A percentile compares a stretch with the other conserved stretches of the same genome.
Conservation (phyloP, 495 filamentous ascomycete species). For the Umbilicaria muhlenbergii region DNA sequence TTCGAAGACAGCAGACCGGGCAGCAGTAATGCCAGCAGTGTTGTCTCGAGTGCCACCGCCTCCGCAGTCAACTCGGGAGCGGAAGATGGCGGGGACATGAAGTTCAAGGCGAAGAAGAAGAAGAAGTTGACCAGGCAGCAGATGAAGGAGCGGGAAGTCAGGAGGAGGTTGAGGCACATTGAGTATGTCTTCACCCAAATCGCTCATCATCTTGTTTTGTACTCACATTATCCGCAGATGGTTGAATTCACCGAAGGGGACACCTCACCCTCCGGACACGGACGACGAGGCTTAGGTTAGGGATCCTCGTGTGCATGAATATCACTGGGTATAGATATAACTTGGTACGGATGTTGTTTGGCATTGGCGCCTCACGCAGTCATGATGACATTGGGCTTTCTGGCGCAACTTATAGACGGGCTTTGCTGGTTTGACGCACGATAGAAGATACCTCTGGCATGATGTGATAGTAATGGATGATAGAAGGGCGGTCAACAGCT, state of each 20-base stretch:
- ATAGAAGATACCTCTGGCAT: too few species aligned
- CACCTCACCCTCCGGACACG: constrained; percentile 60
- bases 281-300: constrained; percentile 52
- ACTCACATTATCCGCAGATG: too few species aligned
- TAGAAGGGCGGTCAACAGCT: too few species aligned
- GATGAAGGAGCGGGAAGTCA: constrained; percentile 78
- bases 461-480: too few species aligned
- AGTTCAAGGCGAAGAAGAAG: constrained; percentile 79
- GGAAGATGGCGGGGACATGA: constrained; percentile 67
- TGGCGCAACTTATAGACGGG: too few species aligned
- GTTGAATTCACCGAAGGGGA: constrained; percentile 49
- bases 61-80: constrained; percentile 72
- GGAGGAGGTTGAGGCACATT: constrained; percentile 80
- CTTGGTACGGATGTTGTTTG: too few species aligned
- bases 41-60: constrained; percentile 39
- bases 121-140: constrained; percentile 98
- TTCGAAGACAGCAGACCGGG: constrained; percentile 71
- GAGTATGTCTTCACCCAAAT: constrained; percentile 44
- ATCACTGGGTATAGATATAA: too few species aligned
- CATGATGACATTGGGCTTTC: too few species aligned
- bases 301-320: too few species aligned
- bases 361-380: too few species aligned
- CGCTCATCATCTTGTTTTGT: background rate
- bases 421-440: too few species aligned
- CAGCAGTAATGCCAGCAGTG: constrained; percentile 44